A percentile compares a stretch with the other conserved stretches of the same genome.
phyloP scores from a whole-genome alignment of 1,139 yeast genomes.

The Candida sp. region DNA sequence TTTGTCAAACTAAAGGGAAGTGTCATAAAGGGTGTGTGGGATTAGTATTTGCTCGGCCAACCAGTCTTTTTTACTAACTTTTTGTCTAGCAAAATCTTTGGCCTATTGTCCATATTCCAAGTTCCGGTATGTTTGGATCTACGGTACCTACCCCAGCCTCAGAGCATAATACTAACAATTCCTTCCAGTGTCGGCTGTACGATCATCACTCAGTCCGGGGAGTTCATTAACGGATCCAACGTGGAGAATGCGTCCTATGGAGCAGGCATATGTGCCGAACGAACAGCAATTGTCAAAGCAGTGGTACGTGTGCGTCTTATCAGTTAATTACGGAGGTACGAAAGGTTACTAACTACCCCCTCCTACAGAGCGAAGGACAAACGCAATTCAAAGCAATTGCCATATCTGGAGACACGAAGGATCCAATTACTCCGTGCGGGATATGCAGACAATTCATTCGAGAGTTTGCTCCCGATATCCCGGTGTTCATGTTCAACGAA shows the following conservation, averaged over 20 bases:
- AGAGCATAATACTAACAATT: constrained; percentile 16
- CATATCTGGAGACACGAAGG: constrained; percentile 64
- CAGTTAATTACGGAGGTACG: neutral
- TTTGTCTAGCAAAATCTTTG: constrained; percentile 43
- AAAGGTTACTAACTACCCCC: constrained; percentile 5
- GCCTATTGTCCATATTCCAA: constrained; percentile 87
- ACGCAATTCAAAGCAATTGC: constrained; percentile 64
- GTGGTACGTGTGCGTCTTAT: constrained; percentile 34
- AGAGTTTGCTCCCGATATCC: constrained; percentile 64
- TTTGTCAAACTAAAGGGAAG: constrained; percentile 25
- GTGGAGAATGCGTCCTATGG: constrained; percentile 94
- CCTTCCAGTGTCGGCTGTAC: constrained; percentile 79
- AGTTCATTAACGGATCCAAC: constrained; percentile 73
- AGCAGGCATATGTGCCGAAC: constrained; percentile 90
- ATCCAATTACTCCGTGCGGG: constrained; percentile 87
- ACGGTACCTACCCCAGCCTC: neutral
- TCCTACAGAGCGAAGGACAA: constrained; percentile 43
- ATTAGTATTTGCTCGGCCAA: neutral
- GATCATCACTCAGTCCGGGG: constrained; percentile 55
- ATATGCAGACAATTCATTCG: constrained; percentile 89
- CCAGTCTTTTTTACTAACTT: constrained; percentile 6
- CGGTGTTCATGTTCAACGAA: constrained; percentile 64
- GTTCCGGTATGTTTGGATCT: constrained; percentile 50
- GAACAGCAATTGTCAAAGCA: constrained; percentile 76
- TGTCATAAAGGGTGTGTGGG: constrained; percentile 34